Percentiles rank a stretch among this genome's conserved stretches.
Evolutionary conservation across 2,329 filamentous ascomycete genomes (phyloP).

Genomic region (Paecilomyces dactylethromorphus): DNA sequence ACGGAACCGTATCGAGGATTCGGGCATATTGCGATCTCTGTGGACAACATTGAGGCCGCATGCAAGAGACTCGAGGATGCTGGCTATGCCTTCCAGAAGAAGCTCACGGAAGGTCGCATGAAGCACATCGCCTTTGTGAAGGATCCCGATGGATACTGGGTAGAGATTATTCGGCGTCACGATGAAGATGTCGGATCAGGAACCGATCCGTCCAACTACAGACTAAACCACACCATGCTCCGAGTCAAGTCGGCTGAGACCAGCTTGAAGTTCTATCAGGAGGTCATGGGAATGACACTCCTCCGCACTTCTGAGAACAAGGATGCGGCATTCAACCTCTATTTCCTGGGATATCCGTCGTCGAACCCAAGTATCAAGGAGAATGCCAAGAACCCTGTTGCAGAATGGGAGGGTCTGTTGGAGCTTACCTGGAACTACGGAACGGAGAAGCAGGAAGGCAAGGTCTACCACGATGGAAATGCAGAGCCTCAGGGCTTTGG

Average conservation of each 20-base stretch:
- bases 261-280: conserved; percentile 74
- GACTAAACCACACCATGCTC: conserved; percentile 67
- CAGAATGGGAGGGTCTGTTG: conserved; percentile 72
- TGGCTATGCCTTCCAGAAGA: conserved; percentile 93
- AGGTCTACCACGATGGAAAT: conserved; percentile 93
- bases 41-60: conserved; percentile 80
- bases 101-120: conserved; percentile 82
- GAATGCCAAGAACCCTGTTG: conserved; percentile 49
- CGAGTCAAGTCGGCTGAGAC: conserved; percentile 76
- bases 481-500: conserved; percentile 87
- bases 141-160: conserved; percentile 79
- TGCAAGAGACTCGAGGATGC: conserved; percentile 85
- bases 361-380: conserved; percentile 48
- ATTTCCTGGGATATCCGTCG: conserved; percentile 78
- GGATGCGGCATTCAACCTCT: conserved; percentile 74
- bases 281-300: conserved; percentile 81
- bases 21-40: conserved; percentile 77
- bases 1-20: conserved; percentile 78
- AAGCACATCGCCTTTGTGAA: conserved; percentile 81
- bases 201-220: conserved; percentile 70
- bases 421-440: conserved; percentile 82
- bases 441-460: conserved; percentile 67
- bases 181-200: conserved; percentile 64
- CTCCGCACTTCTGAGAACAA: conserved; percentile 65
- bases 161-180: conserved; percentile 56